Percentiles rank a stretch among this genome's conserved stretches.
Conservation (phyloP, 1,284 basidiomycete genomes). For the Rhodofomes roseus region DNA sequence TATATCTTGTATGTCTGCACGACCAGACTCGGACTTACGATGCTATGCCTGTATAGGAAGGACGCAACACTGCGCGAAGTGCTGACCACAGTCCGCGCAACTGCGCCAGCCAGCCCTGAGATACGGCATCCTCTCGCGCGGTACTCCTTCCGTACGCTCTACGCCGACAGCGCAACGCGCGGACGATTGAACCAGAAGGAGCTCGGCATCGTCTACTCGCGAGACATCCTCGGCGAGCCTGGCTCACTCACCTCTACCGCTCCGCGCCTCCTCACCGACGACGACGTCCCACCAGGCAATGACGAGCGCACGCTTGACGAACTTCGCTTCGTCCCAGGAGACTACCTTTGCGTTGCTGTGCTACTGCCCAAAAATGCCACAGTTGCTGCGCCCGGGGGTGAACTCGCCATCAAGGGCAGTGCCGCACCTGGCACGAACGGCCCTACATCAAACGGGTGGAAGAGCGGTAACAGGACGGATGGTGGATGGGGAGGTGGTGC, state of each 20-base stretch:
- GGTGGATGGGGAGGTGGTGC: conserved; percentile 43
- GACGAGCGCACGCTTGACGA: conserved; percentile 71
- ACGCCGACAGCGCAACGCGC: conserved; percentile 65
- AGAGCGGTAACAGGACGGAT: conserved; percentile 35
- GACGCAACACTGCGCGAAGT: conserved; percentile 76
- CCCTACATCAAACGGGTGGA: conserved; percentile 34
- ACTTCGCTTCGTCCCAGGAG: conserved; percentile 71
- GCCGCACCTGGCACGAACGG: conserved; percentile 19
- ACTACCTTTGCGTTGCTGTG: conserved; percentile 69
- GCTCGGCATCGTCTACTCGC: conserved; percentile 72
- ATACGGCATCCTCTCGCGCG: conserved; percentile 75
- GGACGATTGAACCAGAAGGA: conserved; percentile 72
- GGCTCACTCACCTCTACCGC: conserved; percentile 54
- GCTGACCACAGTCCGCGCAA: conserved; percentile 66
- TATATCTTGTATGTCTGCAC: background rate
- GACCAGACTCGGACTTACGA: background rate
- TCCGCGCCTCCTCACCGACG: conserved; percentile 54
- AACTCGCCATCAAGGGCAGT: conserved; percentile 44
- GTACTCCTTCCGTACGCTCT: conserved; percentile 74
- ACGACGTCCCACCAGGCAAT: conserved; percentile 35
- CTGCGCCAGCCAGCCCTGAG: conserved; percentile 59
- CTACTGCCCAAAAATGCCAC: conserved; percentile 64
- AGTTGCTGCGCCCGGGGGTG: conserved; percentile 37
- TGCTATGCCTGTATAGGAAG: conserved; percentile 45
- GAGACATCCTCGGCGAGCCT: conserved; percentile 76